phyloP scores from a whole-genome alignment of 2,329 filamentous ascomycete species.

The Trematosphaeria pertusa region DNA sequence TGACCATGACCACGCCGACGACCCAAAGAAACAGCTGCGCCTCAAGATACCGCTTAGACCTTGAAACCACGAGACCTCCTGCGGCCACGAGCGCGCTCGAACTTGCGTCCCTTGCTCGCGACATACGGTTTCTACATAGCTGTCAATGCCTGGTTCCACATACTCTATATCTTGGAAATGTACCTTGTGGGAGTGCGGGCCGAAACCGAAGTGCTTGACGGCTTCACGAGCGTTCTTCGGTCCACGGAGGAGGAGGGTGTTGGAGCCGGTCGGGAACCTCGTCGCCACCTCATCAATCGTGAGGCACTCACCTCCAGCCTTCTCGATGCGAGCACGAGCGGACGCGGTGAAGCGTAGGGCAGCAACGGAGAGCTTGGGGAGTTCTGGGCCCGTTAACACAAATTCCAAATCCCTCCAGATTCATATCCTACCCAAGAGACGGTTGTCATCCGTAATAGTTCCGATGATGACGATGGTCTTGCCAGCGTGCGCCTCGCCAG shows the following conservation, averaged over 20 bases:
- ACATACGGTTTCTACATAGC: slow-evolving; percentile 84
- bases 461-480: slow-evolving; percentile 92
- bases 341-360: slow-evolving; percentile 97
- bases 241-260: slow-evolving; percentile 95
- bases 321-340: slow-evolving; percentile 89
- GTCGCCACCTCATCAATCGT: slow-evolving; percentile 98
- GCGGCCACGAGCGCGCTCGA: slow-evolving; percentile 98
- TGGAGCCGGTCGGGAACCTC: slow-evolving; percentile 91
- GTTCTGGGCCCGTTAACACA: slow-evolving; percentile 65
- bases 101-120: slow-evolving; percentile 99
- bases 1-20: slow-evolving; percentile 46
- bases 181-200: slow-evolving; percentile 97
- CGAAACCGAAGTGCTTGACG: slow-evolving; percentile 98
- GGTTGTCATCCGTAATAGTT: slow-evolving; percentile 98
- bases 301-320: slow-evolving; percentile 92
- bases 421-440: slow-evolving; percentile 47
- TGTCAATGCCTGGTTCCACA: slow-evolving; percentile 20
- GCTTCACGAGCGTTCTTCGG: slow-evolving; percentile 99
- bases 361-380: slow-evolving; percentile 92
- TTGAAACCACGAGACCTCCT: slow-evolving; percentile 99
- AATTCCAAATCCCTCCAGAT: neutral
- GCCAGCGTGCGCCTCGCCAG: slow-evolving; percentile 65
- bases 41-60: slow-evolving; percentile 72
- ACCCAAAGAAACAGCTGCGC: slow-evolving; percentile 46
- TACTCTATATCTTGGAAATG: slow-evolving; percentile 33